phyloP scores from a whole-genome alignment of 345 rosid genomes.

The Zanthoxylum bungeanum region DNA sequence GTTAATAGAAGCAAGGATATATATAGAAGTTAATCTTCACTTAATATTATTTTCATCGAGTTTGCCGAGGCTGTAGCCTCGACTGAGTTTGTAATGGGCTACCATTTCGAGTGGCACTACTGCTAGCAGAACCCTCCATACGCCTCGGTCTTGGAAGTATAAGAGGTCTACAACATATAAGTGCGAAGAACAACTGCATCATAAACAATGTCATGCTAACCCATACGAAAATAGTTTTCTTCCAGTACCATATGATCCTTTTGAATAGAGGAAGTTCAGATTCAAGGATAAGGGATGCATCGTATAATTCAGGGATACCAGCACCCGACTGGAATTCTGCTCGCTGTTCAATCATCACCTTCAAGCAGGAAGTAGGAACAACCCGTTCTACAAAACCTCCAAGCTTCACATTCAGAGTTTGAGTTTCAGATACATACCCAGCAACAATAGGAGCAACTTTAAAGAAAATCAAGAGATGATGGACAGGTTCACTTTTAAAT shows the following conservation, averaged over 20 bases:
- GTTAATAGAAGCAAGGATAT: neutral
- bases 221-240: conserved; percentile 68
- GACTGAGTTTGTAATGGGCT: conserved; percentile 8
- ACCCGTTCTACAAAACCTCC: conserved; percentile 55
- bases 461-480: conserved; percentile 54
- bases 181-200: conserved; percentile 37
- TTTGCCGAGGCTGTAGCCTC: conserved; percentile 2
- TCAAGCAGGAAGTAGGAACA: conserved; percentile 63
- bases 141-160: conserved; percentile 53
- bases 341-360: conserved; percentile 60
- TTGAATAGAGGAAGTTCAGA: conserved; percentile 55
- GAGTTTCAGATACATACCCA: conserved; percentile 74
- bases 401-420: conserved; percentile 55
- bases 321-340: conserved; percentile 62
- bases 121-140: conserved; percentile 26
- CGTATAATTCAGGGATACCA: conserved; percentile 81
- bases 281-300: conserved; percentile 53
- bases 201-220: conserved; percentile 37
- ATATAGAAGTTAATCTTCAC: neutral
- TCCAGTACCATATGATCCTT: conserved; percentile 77
- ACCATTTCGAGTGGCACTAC: conserved; percentile 12
- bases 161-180: conserved; percentile 54
- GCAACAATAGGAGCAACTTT: conserved; percentile 67
- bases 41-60: conserved; percentile 11
- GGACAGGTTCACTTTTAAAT: conserved; percentile 76